These are phyloP conservation scores for Lachancea dasiensis DNA, from an alignment of 805 yeast genomes.

Conservation along the genomic window DNA sequence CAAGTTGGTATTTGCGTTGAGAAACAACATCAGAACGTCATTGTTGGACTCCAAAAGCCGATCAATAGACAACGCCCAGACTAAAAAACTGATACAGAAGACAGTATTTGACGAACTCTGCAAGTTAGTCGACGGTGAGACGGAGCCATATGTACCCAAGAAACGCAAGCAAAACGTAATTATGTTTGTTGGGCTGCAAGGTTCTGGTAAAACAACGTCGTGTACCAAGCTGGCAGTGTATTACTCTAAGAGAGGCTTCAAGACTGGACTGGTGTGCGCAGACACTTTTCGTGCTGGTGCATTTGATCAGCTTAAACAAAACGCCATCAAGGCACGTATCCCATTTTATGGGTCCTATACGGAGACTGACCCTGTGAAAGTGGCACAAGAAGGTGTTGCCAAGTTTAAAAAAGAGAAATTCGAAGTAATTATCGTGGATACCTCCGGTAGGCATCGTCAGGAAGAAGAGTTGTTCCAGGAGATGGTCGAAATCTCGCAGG, in stretches of 20 bases:
- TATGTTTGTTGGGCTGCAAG: conserved; percentile 98
- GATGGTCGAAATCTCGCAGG: conserved; percentile 87
- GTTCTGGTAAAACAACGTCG: conserved; percentile 97
- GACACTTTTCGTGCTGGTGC: conserved; percentile 99
- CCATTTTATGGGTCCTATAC: conserved; percentile 94
- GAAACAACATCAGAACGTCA: conserved; percentile 61
- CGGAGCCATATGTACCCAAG: conserved; percentile 68
- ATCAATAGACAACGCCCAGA: conserved; percentile 40
- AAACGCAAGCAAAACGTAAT: conserved; percentile 74
- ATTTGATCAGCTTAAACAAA: conserved; percentile 95
- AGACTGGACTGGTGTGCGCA: conserved; percentile 96
- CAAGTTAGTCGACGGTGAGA: conserved; percentile 67
- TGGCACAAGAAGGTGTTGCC: conserved; percentile 85
- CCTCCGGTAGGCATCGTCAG: conserved; percentile 97
- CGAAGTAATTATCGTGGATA: conserved; percentile 91
- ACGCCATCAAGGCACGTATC: conserved; percentile 89
- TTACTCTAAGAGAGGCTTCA: conserved; percentile 87
- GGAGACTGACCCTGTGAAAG: conserved; percentile 92
- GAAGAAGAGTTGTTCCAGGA: conserved; percentile 87
- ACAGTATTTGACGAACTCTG: conserved; percentile 92
- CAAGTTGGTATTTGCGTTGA: conserved; percentile 66
- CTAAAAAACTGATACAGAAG: conserved; percentile 78
- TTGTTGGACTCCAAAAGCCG: conserved; percentile 42
- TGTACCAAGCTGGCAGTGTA: conserved; percentile 95
- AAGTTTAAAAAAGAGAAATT: conserved; percentile 87